Conservation (phyloP, 345 rosid genomes). For the Hibiscus syriacus region DNA sequence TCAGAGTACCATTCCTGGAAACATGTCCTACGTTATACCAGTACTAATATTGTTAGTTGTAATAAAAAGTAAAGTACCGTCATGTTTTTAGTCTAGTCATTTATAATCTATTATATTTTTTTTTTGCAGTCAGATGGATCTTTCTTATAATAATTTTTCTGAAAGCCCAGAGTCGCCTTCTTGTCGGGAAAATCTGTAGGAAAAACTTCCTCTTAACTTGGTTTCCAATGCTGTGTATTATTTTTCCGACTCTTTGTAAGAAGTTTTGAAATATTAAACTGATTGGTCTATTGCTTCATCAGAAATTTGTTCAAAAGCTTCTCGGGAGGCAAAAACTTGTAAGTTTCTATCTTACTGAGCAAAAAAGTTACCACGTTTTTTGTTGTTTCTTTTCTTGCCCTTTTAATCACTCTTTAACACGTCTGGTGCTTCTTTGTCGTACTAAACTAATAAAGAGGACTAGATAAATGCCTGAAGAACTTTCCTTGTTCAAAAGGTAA, state of each 20-base stretch:
- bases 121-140: slow-evolving; percentile 32
- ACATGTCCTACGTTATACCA: not conserved
- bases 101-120: not conserved
- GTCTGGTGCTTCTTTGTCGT: not conserved
- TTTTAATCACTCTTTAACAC: not conserved
- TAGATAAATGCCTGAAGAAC: slow-evolving; percentile 1
- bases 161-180: slow-evolving; percentile 14
- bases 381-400: not conserved
- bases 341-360: not conserved
- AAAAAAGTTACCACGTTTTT: not conserved
- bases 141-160: slow-evolving; percentile 44
- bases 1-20: not conserved
- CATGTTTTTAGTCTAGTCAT: not conserved
- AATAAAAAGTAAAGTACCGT: not conserved
- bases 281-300: not conserved
- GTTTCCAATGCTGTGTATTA: not conserved
- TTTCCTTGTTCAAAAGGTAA: slow-evolving; percentile 17
- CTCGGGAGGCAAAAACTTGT: slow-evolving; percentile 5
- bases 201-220: not conserved
- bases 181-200: slow-evolving; percentile 37
- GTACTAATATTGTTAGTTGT: not conserved
- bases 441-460: slow-evolving; percentile 1
- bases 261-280: not conserved
- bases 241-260: not conserved
- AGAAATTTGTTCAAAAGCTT: slow-evolving; percentile 30